Conservation (phyloP, 108 stramenopile species). For the Skeletonema menzelii region DNA sequence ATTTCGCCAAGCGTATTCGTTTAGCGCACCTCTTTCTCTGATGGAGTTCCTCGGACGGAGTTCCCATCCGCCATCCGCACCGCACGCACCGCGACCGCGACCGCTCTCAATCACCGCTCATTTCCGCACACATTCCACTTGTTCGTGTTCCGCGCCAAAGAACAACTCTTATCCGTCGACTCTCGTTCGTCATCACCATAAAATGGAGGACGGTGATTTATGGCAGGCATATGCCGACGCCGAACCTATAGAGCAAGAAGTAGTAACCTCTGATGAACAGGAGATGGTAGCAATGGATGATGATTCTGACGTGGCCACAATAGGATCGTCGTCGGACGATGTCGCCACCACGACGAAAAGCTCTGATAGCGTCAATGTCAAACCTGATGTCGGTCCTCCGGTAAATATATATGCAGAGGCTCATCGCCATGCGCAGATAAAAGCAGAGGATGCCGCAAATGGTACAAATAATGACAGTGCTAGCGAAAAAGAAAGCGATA, state of each 20-base stretch:
- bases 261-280: not conserved
- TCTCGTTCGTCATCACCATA: not conserved
- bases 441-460: constrained; percentile 12
- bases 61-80: no score
- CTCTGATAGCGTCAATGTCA: constrained; percentile 4
- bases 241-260: not conserved
- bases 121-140: not conserved
- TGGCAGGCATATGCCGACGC: not conserved
- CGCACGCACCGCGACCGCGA: no score
- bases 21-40: no score
- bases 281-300: not conserved
- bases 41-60: no score
- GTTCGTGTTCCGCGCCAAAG: no score
- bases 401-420: constrained; percentile 4
- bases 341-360: not conserved
- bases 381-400: constrained; percentile 1
- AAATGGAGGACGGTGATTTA: not conserved
- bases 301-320: not conserved
- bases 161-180: not conserved
- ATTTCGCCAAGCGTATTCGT: no score
- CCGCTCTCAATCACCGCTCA: no score
- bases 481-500: not conserved
- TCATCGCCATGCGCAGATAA: constrained; percentile 7
- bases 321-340: not conserved
- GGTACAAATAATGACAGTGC: not conserved